Evolutionary conservation across 169 alveolate species (phyloP).

Genomic region (Amoebophrya sp.): DNA sequence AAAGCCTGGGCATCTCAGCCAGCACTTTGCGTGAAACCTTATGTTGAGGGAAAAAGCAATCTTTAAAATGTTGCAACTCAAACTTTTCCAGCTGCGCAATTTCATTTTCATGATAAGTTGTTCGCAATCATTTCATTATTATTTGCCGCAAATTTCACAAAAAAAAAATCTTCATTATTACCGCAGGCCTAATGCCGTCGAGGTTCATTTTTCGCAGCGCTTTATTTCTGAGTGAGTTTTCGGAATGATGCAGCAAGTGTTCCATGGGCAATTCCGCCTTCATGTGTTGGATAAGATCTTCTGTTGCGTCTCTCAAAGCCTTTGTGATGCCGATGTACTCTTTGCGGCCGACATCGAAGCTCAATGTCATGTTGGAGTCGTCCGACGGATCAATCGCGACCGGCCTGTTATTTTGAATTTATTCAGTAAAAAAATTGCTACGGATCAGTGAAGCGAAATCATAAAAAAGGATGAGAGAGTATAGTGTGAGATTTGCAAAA

Average conservation of each 20-base stretch:
- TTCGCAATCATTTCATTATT: no score
- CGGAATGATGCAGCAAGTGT: not conserved
- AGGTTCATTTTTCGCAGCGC: not conserved
- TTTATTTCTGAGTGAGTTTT: not conserved
- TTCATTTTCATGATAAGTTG: no score
- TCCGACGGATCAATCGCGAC: not conserved
- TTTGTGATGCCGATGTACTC: not conserved
- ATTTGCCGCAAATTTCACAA: no score
- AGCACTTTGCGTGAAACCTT: not conserved
- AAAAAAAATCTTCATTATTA: not conserved
- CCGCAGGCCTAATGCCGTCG: slow-evolving; percentile 24
- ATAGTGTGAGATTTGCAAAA: no score
- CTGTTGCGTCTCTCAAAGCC: not conserved
- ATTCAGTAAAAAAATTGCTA: no score
- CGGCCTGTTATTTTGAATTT: not conserved
- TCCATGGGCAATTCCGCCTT: not conserved
- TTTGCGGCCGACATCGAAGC: not conserved
- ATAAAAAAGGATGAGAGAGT: no score
- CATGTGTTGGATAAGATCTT: not conserved
- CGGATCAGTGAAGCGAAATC: no score
- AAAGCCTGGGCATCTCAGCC: not conserved
- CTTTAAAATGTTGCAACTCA: no score
- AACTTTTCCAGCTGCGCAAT: no score
- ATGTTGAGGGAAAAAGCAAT: no score
- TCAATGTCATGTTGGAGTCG: not conserved